Base-by-base conservation (phyloP, 352 stramenopile genomes). In the Salisapilia sapeloensis region DNA sequence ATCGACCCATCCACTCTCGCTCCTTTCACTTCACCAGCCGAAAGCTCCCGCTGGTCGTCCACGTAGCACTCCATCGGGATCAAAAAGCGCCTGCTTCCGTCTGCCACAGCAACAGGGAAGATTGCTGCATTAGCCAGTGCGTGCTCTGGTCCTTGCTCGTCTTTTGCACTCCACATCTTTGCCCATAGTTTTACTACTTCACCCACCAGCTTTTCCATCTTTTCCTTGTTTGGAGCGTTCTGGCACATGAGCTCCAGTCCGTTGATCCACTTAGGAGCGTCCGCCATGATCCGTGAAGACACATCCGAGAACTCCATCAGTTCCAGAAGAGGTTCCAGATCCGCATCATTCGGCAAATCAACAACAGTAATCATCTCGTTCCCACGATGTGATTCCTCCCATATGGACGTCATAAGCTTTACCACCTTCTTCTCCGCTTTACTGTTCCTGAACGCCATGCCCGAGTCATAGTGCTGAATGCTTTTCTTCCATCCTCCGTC, bases 21-120 rank as follows among this genome's bases (percentile, higher is more conserved):
- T 31, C 6, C 14, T 44, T 26, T 15, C 3, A 78, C 33, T 5
- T 54, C 56, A 30, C 44, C 26, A 3, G 53, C 44, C 1, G 33
- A 35, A 16, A 83, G 39, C 14, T 71, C 57, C 10, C 24, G 30
- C 46, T 83, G 67, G 30, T 86, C 67, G 31, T 86, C 82, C 8
- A 84, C 18, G 29, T 69, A 82, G 33, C 82, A 24, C 10, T 77
- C 50, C 0, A 31, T 29, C 17, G 48, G 47, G 15, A 37, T 47
- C 8, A 20, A n/a, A 23, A 50, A 62, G 26, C 6, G 26, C 14
- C 16, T 6, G 14, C 26, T 14, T 14, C 14, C 16, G 19, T 3
- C 6, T 16, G 6, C 16, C 26, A 31, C 6, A 48, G 56, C 14
- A 61, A 61, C 3, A 69, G 4, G 10, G 40, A 29, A 13, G 50